Percentiles rank a stretch among this genome's conserved stretches.
phyloP scores from a whole-genome alignment of 352 stramenopile species.

The Globisporangium spiculum region DNA sequence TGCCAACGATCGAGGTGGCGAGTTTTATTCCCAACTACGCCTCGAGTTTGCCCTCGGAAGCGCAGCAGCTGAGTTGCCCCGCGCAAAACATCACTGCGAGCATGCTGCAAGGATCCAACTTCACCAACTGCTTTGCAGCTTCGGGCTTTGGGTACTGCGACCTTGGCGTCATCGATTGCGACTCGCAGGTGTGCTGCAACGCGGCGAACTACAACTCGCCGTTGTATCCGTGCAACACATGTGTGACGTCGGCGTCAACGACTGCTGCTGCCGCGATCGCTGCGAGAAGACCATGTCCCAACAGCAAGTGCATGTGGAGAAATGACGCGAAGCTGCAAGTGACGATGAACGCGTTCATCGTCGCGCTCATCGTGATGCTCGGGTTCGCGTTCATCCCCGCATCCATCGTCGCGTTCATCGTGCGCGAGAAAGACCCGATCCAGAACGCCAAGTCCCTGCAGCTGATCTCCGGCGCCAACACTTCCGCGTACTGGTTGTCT shows the following conservation, averaged over 20 bases:
- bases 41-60: conserved; percentile 15
- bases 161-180: conserved; percentile 33
- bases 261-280: conserved; percentile 10
- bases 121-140: conserved; percentile 17
- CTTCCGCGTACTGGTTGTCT: conserved; percentile 35
- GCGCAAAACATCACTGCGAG: conserved; percentile 19
- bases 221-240: conserved; percentile 35
- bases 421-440: conserved; percentile 40
- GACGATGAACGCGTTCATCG: conserved; percentile 37
- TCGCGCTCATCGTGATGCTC: conserved; percentile 31
- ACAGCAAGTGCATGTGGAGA: conserved; percentile 23
- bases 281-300: conserved; percentile 17
- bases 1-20: conserved; percentile 42
- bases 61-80: conserved; percentile 24
- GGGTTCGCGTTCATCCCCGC: conserved; percentile 42
- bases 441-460: conserved; percentile 44
- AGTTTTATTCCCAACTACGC: conserved; percentile 39
- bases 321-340: conserved; percentile 36
- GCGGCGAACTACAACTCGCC: conserved; percentile 26
- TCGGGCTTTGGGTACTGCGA: conserved; percentile 34
- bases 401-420: conserved; percentile 36
- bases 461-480: conserved; percentile 33
- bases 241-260: conserved; percentile 11
- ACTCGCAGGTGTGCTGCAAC: conserved; percentile 32
- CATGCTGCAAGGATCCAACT: conserved; percentile 8